Base-by-base conservation (phyloP, 495 filamentous ascomycete species). In the Articulospora tetracladia region DNA sequence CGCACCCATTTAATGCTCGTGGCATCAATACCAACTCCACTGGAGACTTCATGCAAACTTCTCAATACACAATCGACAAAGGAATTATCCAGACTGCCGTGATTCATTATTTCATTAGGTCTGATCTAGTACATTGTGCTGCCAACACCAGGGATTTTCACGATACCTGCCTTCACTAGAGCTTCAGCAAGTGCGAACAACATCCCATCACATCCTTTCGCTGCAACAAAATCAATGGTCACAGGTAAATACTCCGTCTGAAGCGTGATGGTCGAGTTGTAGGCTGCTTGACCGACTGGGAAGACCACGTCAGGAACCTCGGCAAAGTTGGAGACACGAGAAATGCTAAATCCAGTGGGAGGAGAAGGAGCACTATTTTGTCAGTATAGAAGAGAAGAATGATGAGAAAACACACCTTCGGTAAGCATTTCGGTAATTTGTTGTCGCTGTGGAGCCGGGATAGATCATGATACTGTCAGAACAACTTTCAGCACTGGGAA, bases 131-230 rank as follows among this genome's bases (percentile, higher is more conserved):
- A 63, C 60, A 58, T 53, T 34, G 55, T 12, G 60, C 68, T 61
- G 11, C 82, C 83, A 0, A 76, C 70, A 52, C 68, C 61, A 7
- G 77, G 79, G 13, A 70, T 54, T 51, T 72, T 72, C 26, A 88
- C 15, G 49, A 87, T 77, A 0, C 82, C 83, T 0, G 69, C 73
- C 30, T 66, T 63, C 0, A 76, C 68, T 24, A 89, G 57, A 28
- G 80, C 81, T 58, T 76, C 67, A n/a, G 83, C 76, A 41, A 88
- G 64, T 30, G 70, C 75, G 15, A 78, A 82, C 47, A 88, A 66
- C 70, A 88, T 73, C 0, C 78, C 74, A 70, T 89, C 86, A 59
- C 86, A 88, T 0, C 84, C 85, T 49, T 79, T 78, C 1, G 83
- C 80, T 2, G 79, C 84, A 67, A 85, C 69, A 34, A 89, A 73